These are phyloP conservation scores for Brachypodium distachyon DNA, from an alignment of 202 grass and related monocot species.

Conservation along the genomic window DNA sequence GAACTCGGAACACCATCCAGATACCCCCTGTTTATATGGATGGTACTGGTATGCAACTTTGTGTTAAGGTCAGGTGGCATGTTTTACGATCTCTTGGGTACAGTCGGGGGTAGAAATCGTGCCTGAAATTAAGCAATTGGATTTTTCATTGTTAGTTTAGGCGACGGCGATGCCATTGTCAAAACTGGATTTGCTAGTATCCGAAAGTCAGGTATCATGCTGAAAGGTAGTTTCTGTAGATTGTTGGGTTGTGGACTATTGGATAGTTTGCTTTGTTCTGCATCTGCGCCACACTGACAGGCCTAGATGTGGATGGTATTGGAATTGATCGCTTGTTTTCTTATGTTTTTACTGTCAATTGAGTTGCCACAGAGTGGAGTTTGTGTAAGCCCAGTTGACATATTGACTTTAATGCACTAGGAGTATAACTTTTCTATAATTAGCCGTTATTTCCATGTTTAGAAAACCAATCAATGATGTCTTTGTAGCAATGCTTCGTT, in stretches of 20 bases:
- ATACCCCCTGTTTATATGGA: too few species aligned
- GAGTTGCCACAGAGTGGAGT: background rate
- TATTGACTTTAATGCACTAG: background rate
- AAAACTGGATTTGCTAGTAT: background rate
- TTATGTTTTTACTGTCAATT: background rate
- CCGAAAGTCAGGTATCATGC: background rate
- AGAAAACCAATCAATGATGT: background rate
- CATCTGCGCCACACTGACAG: background rate
- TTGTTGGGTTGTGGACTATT: background rate
- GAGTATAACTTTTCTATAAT: background rate
- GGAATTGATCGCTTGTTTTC: background rate
- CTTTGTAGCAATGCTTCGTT: background rate
- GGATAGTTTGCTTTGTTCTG: background rate
- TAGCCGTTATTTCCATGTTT: background rate
- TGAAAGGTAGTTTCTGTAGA: background rate
- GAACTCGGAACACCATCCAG: too few species aligned
- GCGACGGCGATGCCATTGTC: too few species aligned
- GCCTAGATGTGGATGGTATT: background rate
- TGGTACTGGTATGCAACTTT: too few species aligned
- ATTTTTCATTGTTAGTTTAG: too few species aligned
- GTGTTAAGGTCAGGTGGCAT: too few species aligned
- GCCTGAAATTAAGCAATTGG: too few species aligned
- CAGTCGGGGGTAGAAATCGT: too few species aligned
- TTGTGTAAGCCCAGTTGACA: background rate
- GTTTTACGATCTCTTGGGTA: too few species aligned